Evolutionary conservation across 176 grass and related monocot species (phyloP).

Genomic region (Carex scoparia): DNA sequence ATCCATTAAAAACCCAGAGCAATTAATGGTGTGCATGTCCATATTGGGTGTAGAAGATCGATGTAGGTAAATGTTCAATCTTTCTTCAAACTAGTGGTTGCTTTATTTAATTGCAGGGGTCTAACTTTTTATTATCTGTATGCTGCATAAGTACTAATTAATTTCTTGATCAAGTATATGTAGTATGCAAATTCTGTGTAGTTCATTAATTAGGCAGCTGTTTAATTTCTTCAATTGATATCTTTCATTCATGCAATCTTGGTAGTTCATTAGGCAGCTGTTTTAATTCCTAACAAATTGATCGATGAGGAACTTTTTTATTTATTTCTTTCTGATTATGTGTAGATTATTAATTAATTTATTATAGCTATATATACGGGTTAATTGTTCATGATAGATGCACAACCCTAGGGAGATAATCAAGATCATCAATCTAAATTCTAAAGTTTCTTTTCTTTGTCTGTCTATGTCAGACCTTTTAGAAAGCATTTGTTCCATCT

Average conservation of each 20-base stretch:
- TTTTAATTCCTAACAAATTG: background rate
- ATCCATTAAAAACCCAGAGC: background rate
- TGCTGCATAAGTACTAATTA: background rate
- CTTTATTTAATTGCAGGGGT: background rate
- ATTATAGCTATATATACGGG: background rate
- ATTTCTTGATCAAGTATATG: constrained; percentile 2
- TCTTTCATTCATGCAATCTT: background rate
- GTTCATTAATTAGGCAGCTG: background rate
- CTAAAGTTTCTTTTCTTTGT: constrained; percentile 5
- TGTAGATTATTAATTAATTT: background rate
- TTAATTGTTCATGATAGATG: background rate
- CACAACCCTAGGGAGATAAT: background rate
- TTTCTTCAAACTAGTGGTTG: constrained; percentile 3
- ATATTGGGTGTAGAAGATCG: constrained; percentile 8
- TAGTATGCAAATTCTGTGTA: background rate
- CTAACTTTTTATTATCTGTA: background rate
- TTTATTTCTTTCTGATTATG: background rate
- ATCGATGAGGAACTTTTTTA: background rate
- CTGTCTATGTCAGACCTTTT: background rate
- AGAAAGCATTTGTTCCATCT: constrained; percentile 18
- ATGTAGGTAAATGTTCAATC: constrained; percentile 14
- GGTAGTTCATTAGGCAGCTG: background rate
- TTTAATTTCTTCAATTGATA: background rate
- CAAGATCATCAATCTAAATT: background rate
- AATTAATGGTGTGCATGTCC: background rate